A percentile compares a stretch with the other conserved stretches of the same genome.
phyloP scores from a whole-genome alignment of 129 eudicot genomes.

The Pulicaria dysenterica region DNA sequence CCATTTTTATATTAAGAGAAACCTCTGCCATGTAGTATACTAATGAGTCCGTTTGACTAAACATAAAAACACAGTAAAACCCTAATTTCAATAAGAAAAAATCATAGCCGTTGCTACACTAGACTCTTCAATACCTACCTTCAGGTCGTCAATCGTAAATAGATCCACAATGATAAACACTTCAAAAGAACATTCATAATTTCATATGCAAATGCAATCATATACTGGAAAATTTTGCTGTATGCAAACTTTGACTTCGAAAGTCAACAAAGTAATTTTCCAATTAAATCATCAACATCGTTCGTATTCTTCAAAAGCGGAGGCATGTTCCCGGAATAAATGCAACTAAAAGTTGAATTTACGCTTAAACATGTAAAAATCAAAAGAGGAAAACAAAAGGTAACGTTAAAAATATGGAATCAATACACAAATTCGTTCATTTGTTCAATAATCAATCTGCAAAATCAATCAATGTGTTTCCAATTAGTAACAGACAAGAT shows the following conservation, averaged over 20 bases:
- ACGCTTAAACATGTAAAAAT: neutral
- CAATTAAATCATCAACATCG: neutral
- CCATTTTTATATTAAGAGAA: neutral
- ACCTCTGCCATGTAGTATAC: neutral
- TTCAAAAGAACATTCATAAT: neutral
- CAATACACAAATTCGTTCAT: neutral
- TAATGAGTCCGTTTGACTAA: neutral
- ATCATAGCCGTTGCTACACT: neutral
- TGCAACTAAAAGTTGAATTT: neutral
- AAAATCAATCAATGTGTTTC: no score
- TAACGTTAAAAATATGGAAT: neutral
- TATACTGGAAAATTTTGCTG: neutral
- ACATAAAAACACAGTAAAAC: neutral
- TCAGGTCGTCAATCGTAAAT: neutral
- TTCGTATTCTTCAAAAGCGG: neutral
- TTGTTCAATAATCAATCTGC: neutral
- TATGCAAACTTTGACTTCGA: constrained; percentile 3
- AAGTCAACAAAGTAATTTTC: neutral
- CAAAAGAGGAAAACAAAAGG: neutral
- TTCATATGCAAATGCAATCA: neutral
- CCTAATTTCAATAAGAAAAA: neutral
- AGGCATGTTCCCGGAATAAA: neutral
- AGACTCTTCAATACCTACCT: constrained; percentile 12
- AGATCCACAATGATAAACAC: neutral
- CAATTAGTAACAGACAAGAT: no score